Evolutionary conservation across 2,329 filamentous ascomycete genomes (phyloP).

Genomic region (Diplodia mutila): DNA sequence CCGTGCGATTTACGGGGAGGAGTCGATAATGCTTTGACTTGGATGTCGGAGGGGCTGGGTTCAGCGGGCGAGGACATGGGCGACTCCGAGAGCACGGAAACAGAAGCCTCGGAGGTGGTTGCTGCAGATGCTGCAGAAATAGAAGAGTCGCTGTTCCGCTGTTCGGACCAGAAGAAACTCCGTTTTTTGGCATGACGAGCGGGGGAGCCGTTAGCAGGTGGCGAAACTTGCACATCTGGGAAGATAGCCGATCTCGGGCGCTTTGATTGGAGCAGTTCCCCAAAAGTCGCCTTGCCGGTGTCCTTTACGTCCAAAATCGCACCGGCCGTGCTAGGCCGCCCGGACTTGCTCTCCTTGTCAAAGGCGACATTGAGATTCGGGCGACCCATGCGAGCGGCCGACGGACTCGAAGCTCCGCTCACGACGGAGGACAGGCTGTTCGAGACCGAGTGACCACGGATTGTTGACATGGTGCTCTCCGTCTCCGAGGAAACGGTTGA

Average conservation of each 20-base stretch:
- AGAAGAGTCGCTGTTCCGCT: conserved; percentile 46
- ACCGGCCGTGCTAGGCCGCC: conserved; percentile 70
- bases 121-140: conserved; percentile 34
- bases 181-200: conserved; percentile 38
- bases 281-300: conserved; percentile 34
- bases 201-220: conserved; percentile 30
- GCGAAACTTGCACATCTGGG: conserved; percentile 30
- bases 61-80: conserved; percentile 19
- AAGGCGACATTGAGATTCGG: conserved; percentile 46
- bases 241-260: conserved; percentile 44
- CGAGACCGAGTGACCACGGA: conserved; percentile 72
- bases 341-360: conserved; percentile 41
- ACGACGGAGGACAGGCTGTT: conserved; percentile 80
- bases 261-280: conserved; percentile 36
- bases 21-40: not conserved
- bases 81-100: conserved; percentile 31
- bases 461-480: conserved; percentile 72
- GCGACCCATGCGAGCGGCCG: conserved; percentile 47
- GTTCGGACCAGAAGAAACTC: conserved; percentile 56
- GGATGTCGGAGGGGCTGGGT: conserved; percentile 3
- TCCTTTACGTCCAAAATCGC: conserved; percentile 61
- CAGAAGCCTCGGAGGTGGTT: conserved; percentile 41
- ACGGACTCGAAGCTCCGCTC: conserved; percentile 59
- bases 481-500: conserved; percentile 86
- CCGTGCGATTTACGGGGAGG: conserved; percentile 21